phyloP scores from a whole-genome alignment of 2,329 filamentous ascomycete species.

The Aureobasidium vineae region DNA sequence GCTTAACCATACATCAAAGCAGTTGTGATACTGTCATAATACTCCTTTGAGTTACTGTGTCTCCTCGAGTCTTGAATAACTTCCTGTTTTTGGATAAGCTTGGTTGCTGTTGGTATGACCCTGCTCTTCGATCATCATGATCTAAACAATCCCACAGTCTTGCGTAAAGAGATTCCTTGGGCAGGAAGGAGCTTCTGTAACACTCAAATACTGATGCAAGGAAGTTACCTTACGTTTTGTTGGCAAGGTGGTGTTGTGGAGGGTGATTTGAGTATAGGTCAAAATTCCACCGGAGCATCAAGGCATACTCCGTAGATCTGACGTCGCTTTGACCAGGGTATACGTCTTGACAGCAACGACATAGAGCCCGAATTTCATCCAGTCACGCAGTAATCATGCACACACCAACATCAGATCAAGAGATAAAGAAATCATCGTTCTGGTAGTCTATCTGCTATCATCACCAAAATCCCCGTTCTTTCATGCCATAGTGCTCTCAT shows the following conservation, averaged over 20 bases:
- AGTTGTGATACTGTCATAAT: background rate
- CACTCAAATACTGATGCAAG: background rate
- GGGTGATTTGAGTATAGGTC: background rate
- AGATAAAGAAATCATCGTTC: background rate
- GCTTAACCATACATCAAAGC: too few relatives aligned
- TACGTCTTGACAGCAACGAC: background rate
- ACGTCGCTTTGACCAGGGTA: background rate
- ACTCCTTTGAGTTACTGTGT: background rate
- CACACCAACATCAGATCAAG: background rate
- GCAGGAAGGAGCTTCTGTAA: too few relatives aligned
- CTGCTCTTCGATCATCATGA: background rate
- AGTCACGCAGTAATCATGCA: background rate
- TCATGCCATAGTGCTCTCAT: constrained; percentile 51
- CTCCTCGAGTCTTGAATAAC: too few relatives aligned
- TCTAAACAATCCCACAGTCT: background rate
- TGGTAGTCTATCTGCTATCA: background rate
- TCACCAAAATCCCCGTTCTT: background rate
- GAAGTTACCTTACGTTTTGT: background rate
- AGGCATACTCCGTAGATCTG: accelerated
- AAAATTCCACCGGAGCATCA: background rate
- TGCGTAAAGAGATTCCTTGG: too few relatives aligned
- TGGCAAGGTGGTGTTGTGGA: background rate
- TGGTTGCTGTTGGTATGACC: background rate
- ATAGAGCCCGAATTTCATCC: background rate
- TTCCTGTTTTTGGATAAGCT: background rate